These are phyloP conservation scores for Talaromyces rugulosus DNA, from an alignment of 2,329 filamentous ascomycete species.

Conservation along the genomic window DNA sequence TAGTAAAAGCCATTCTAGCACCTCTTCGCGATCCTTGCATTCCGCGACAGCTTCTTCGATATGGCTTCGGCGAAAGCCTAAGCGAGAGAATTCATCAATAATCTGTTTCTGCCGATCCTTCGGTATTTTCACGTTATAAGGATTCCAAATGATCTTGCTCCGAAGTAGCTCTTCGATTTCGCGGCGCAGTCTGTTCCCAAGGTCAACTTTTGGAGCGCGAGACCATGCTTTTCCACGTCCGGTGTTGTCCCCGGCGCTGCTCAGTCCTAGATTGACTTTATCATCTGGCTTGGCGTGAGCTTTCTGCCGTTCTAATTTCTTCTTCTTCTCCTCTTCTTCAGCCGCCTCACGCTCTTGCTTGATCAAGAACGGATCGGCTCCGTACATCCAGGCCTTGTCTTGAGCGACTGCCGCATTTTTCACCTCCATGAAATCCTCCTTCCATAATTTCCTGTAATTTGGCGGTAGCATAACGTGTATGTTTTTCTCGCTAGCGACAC, in stretches of 20 bases:
- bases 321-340: slow-evolving; percentile 72
- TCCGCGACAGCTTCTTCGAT: slow-evolving; percentile 80
- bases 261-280: slow-evolving; percentile 52
- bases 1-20: slow-evolving; percentile 91
- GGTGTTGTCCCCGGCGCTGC: slow-evolving; percentile 27
- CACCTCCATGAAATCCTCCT: slow-evolving; percentile 74
- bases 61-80: slow-evolving; percentile 87
- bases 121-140: slow-evolving; percentile 65
- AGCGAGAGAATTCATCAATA: slow-evolving; percentile 67
- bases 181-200: slow-evolving; percentile 75
- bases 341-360: slow-evolving; percentile 75
- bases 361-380: slow-evolving; percentile 86
- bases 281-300: slow-evolving; percentile 61
- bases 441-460: slow-evolving; percentile 86
- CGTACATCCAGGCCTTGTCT: slow-evolving; percentile 82
- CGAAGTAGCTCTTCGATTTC: slow-evolving; percentile 78
- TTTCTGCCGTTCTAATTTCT: slow-evolving; percentile 65
- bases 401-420: slow-evolving; percentile 77
- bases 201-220: slow-evolving; percentile 82
- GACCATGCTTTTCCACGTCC: slow-evolving; percentile 70
- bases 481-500: slow-evolving; percentile 93
- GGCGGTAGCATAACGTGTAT: slow-evolving; percentile 92
- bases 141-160: slow-evolving; percentile 80
- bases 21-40: slow-evolving; percentile 88
- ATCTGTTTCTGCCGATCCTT: slow-evolving; percentile 55